These are phyloP conservation scores for Chlorella sp. DNA, from an alignment of 139 green algal genomes.

Conservation along the genomic window DNA sequence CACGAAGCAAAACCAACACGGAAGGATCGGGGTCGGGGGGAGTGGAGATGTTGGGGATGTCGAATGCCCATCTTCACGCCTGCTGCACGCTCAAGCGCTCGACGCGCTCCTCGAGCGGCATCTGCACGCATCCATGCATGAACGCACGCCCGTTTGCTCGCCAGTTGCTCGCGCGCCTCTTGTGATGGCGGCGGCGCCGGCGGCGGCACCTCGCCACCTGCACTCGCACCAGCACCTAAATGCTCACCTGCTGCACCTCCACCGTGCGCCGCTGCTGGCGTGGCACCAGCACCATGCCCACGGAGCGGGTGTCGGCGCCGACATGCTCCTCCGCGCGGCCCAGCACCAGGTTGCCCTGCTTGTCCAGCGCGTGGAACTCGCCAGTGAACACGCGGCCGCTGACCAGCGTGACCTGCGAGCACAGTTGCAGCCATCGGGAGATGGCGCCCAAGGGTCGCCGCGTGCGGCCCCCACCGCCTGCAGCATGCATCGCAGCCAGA, in stretches of 20 bases:
- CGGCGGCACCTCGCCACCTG: too few relatives aligned
- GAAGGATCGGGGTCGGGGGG: too few relatives aligned
- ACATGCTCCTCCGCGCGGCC: neutral
- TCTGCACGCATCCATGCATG: neutral
- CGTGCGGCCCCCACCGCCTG: too few relatives aligned
- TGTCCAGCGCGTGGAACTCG: neutral
- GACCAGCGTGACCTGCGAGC: neutral
- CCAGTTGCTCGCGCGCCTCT: too few relatives aligned
- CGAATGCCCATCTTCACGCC: too few relatives aligned
- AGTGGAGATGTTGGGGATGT: too few relatives aligned
- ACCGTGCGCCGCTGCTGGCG: neutral
- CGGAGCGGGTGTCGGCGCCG: neutral
- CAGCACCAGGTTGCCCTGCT: neutral
- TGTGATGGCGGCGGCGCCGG: too few relatives aligned
- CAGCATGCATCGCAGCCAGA: too few relatives aligned
- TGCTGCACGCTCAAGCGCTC: too few relatives aligned
- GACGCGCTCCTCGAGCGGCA: neutral
- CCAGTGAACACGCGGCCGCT: neutral
- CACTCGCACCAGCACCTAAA: neutral
- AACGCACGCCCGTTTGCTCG: neutral
- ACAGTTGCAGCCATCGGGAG: too few relatives aligned
- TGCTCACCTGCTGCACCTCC: neutral
- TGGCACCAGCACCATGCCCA: neutral
- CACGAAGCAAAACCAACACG: too few relatives aligned
- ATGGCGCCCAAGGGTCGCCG: too few relatives aligned